Evolutionary conservation across 176 grass and related monocot species (phyloP).

Genomic region (Rhipidocladum racemiflorum): DNA sequence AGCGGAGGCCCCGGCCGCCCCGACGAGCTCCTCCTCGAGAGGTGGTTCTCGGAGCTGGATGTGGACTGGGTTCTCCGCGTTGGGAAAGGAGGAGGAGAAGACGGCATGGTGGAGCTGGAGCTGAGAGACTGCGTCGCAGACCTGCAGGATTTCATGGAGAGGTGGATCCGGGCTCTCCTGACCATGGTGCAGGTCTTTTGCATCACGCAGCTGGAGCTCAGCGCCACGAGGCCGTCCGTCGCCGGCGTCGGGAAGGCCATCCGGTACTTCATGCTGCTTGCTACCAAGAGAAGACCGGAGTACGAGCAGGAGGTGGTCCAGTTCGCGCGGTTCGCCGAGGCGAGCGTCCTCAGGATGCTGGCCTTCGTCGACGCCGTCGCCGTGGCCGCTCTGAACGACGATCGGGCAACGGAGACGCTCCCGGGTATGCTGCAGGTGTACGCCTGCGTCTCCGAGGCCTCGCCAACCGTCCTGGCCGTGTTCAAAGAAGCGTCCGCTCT

Average conservation of each 20-base stretch:
- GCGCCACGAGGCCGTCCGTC: background rate
- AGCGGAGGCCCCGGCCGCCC: background rate
- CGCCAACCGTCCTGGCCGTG: background rate
- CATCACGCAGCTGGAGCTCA: conserved; percentile 6
- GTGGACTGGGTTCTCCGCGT: background rate
- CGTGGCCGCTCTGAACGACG: background rate
- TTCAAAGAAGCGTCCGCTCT: background rate
- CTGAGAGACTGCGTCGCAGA: background rate
- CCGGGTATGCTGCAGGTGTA: conserved; percentile 18
- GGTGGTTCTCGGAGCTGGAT: conserved; percentile 19
- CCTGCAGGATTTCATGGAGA: conserved; percentile 2
- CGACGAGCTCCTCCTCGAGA: background rate
- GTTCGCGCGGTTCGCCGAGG: background rate
- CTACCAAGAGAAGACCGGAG: background rate
- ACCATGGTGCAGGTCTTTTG: conserved; percentile 20
- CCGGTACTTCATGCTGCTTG: background rate
- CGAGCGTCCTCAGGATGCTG: conserved; percentile 3
- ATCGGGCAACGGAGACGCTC: background rate
- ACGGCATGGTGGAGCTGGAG: background rate
- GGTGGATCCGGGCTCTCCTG: conserved; percentile 22
- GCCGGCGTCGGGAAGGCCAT: background rate
- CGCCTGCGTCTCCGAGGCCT: conserved; percentile 13
- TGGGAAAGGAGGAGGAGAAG: background rate
- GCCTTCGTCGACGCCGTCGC: background rate
- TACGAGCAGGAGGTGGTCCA: background rate